phyloP scores from a whole-genome alignment of 306 rosid genomes.

The Cucumis hystrix region DNA sequence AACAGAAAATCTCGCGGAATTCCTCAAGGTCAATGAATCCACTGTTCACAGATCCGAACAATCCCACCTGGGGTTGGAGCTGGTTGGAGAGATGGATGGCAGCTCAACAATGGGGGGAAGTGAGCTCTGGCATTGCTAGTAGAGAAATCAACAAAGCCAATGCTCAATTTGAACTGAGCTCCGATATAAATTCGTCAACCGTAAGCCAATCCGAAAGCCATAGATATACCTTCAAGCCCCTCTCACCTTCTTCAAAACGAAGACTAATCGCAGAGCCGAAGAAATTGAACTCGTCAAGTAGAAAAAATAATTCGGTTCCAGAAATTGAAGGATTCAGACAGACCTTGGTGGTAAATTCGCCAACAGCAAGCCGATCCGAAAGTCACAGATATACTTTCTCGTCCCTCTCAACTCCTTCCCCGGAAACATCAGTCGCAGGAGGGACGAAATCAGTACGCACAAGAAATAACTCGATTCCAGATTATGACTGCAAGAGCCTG shows the following conservation, averaged over 20 bases:
- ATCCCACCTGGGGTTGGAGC: conserved; percentile 98
- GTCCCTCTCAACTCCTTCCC: conserved; percentile 53
- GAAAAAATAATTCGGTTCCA: conserved; percentile 27
- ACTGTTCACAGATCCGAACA: conserved; percentile 86
- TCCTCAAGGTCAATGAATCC: conserved; percentile 54
- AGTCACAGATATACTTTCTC: conserved; percentile 29
- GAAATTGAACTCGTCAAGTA: conserved; percentile 45
- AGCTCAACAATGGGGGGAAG: conserved; percentile 58
- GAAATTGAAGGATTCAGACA: conserved; percentile 32
- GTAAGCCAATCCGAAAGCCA: conserved; percentile 47
- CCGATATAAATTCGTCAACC: conserved; percentile 56
- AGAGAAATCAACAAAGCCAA: conserved; percentile 81
- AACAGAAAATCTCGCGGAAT: conserved; percentile 72
- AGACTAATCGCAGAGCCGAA: conserved; percentile 21
- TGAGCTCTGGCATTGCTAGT: conserved; percentile 27
- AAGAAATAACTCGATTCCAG: conserved; percentile 32
- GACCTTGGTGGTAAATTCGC: conserved; percentile 60
- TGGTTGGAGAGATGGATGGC: conserved; percentile 99
- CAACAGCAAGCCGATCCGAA: conserved; percentile 51
- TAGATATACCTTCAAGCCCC: conserved; percentile 24
- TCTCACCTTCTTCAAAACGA: conserved; percentile 51
- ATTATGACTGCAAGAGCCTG: conserved; percentile 60
- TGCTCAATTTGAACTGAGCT: conserved; percentile 67
- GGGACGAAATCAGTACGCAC: conserved; percentile 40
- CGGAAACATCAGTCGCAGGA: conserved; percentile 23